These are phyloP conservation scores for Coniella vitis DNA, from an alignment of 2,329 filamentous ascomycete genomes.

Conservation along the genomic window DNA sequence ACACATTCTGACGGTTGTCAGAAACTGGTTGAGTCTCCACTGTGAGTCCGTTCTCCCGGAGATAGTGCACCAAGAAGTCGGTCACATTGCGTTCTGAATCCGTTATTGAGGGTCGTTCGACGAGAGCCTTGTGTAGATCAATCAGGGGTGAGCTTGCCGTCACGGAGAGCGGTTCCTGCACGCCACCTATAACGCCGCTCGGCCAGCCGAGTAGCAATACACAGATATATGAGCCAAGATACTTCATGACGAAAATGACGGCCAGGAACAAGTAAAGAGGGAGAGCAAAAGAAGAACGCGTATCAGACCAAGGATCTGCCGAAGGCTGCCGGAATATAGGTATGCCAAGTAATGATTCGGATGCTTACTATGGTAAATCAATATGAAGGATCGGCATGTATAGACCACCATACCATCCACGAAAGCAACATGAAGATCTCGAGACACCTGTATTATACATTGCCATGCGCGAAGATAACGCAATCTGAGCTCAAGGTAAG, in stretches of 20 bases:
- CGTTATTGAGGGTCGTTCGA: slow-evolving; percentile 65
- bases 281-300: no score
- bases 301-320: neutral
- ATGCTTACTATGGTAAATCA: no score
- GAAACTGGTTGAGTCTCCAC: slow-evolving; percentile 1
- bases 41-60: slow-evolving; percentile 32
- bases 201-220: neutral
- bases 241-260: neutral
- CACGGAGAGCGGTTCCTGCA: neutral
- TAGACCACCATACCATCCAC: neutral
- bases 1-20: slow-evolving; percentile 60
- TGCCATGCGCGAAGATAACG: neutral
- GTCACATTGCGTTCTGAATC: slow-evolving; percentile 63
- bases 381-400: no score
- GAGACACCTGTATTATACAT: neutral
- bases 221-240: neutral
- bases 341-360: no score
- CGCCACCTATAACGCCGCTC: neutral
- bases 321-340: neutral
- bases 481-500: neutral
- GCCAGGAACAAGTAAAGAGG: neutral
- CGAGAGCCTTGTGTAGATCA: slow-evolving; percentile 64
- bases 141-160: slow-evolving; percentile 40
- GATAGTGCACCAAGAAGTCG: slow-evolving; percentile 59
- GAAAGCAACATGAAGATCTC: neutral